Base-by-base conservation (phyloP, 768 basidiomycete genomes). In the Phylloporus sp. region DNA sequence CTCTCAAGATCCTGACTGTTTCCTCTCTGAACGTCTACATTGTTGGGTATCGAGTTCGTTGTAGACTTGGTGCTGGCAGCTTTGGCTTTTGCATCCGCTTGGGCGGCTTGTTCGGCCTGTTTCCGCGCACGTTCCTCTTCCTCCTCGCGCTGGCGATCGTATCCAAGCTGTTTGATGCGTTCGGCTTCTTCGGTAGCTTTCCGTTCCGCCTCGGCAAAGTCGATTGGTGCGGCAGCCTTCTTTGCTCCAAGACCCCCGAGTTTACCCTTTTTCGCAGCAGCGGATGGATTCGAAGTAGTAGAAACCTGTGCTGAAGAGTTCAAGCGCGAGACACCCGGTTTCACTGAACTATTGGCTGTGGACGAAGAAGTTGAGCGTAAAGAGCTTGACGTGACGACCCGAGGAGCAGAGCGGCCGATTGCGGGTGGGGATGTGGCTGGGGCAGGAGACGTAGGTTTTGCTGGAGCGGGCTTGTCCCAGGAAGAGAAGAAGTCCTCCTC, bases 401-500 rank as follows among this genome's bases (percentile, higher is more conserved):
- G 82, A 4, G 84, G 74, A 32, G 72, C 58, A 16, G 81, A 63
- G 16, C 80, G 76, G 11, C 85, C 85, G 36, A 87, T 70, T 26
- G 77, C 73, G 15, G 88, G 85, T 4, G 84, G 81, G 1, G 79
- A 72, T 1, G 77, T 60, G 20, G 75, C 68, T 31, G 79, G 71
- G 5, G 80, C 73, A 4, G 82, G 73, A 11, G 84, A 70, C 5
- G 76, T 62, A 2, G 80, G 56, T 64, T 79, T 82, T 5, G 80
- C 78, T 7, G 80, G 79, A 29, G 69, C 18, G 1, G 91, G 86
- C 67, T 95, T 95, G 56, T 95, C 93, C 95, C 95, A 98, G 24
- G 91, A 88, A 42, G 91, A 85, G 73, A 97, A 99, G 72, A 99
- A 99, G 66, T 97, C 95, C 9, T 97, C 95, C 47, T 92, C 92